Evolutionary conservation across 495 filamentous ascomycete genomes (phyloP).

Genomic region (Tuber microsphaerosporum): DNA sequence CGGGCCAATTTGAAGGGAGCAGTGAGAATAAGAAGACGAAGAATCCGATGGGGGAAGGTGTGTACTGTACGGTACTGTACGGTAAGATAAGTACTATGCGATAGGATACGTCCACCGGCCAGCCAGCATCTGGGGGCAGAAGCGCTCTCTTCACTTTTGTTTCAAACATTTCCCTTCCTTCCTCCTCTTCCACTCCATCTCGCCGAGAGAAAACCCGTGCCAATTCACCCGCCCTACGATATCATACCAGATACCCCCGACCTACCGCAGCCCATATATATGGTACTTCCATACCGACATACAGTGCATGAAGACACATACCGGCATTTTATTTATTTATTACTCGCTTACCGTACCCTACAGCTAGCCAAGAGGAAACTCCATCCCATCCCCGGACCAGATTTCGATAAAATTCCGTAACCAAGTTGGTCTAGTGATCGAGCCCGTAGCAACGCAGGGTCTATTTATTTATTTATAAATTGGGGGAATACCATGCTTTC

Average conservation of each 20-base stretch:
- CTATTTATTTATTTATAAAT: constrained; percentile 2
- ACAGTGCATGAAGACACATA: too few relatives aligned
- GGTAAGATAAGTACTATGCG: background rate
- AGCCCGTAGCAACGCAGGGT: constrained; percentile 5
- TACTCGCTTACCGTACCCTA: too few relatives aligned
- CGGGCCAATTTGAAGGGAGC: background rate
- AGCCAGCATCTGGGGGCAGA: too few relatives aligned
- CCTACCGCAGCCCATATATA: too few relatives aligned
- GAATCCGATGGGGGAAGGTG: background rate
- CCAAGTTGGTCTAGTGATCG: background rate
- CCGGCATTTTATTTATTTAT: too few relatives aligned
- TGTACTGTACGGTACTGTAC: too few relatives aligned
- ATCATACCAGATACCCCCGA: background rate
- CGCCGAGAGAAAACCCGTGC: background rate
- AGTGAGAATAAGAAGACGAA: background rate
- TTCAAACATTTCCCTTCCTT: background rate
- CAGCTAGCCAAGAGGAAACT: background rate
- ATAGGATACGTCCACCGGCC: too few relatives aligned
- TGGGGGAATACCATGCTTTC: background rate
- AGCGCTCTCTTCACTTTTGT: background rate
- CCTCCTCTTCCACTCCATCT: background rate
- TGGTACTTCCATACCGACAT: too few relatives aligned
- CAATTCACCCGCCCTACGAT: background rate
- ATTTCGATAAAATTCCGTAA: background rate
- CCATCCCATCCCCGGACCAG: background rate